Evolutionary conservation across 2,329 filamentous ascomycete genomes (phyloP).

Genomic region (Triangularia verruculosa): DNA sequence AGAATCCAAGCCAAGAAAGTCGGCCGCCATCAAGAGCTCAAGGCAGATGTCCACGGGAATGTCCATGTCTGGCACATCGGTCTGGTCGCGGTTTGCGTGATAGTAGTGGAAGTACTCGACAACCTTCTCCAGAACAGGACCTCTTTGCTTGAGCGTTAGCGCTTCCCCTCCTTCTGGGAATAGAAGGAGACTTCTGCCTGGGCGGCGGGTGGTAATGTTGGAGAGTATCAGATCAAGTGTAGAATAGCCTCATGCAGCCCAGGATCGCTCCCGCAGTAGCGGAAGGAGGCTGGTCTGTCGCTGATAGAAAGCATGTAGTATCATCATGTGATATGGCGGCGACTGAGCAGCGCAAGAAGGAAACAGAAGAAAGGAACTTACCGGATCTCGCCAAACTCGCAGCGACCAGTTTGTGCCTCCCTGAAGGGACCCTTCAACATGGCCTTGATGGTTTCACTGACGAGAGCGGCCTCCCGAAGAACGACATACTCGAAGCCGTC

Average conservation of each 20-base stretch:
- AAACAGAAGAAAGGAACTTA: slow-evolving; percentile 41
- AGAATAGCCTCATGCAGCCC: slow-evolving; percentile 53
- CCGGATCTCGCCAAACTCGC: slow-evolving; percentile 71
- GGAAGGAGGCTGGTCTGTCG: slow-evolving; percentile 43
- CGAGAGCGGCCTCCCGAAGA: slow-evolving; percentile 64
- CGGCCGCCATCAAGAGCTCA: slow-evolving; percentile 73
- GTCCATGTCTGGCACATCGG: slow-evolving; percentile 77
- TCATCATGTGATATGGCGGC: slow-evolving; percentile 34
- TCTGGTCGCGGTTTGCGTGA: slow-evolving; percentile 66
- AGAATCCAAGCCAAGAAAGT: slow-evolving; percentile 71
- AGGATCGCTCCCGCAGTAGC: slow-evolving; percentile 19
- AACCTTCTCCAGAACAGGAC: slow-evolving; percentile 72
- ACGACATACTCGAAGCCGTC: slow-evolving; percentile 78
- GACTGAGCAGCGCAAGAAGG: background rate
- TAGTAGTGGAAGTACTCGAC: slow-evolving; percentile 83
- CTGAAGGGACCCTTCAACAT: slow-evolving; percentile 68
- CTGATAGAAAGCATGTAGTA: slow-evolving; percentile 41
- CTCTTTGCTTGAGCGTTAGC: slow-evolving; percentile 45
- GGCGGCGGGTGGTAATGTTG: background rate
- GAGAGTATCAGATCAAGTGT: slow-evolving; percentile 62
- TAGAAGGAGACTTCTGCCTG: background rate
- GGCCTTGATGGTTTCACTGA: slow-evolving; percentile 69
- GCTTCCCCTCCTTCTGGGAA: background rate
- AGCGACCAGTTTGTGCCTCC: slow-evolving; percentile 63
- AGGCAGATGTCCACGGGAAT: slow-evolving; percentile 76